A percentile compares a stretch with the other conserved stretches of the same genome.
Conservation (phyloP, 768 basidiomycete species). For the Agrocybe pediades region DNA sequence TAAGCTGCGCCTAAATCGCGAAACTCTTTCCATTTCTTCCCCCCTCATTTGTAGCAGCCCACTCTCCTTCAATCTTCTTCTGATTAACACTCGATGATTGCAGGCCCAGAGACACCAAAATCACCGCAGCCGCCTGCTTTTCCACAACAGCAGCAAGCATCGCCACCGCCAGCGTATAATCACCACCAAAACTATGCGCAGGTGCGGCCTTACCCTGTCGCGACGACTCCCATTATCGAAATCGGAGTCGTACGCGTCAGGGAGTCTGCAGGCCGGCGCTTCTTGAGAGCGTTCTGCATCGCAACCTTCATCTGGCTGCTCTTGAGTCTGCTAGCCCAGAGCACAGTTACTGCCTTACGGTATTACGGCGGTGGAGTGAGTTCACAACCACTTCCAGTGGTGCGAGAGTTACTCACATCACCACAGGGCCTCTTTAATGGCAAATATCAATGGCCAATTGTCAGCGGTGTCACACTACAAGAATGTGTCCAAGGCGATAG, state of each 20-base stretch:
- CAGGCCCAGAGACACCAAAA: neutral
- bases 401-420: neutral
- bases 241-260: neutral
- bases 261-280: constrained; percentile 3
- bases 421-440: too few species aligned
- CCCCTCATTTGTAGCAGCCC: too few species aligned
- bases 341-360: neutral
- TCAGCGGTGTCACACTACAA: neutral
- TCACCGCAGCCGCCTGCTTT: neutral
- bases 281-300: constrained; percentile 2
- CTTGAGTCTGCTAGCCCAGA: neutral
- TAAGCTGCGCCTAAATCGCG: too few species aligned
- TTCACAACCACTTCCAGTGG: neutral
- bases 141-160: neutral
- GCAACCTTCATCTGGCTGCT: constrained; percentile 8
- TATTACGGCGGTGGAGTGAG: neutral
- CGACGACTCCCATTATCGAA: neutral
- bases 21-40: too few species aligned
- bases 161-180: neutral
- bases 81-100: neutral
- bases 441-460: neutral
- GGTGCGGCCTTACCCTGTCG: neutral
- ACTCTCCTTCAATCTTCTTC: neutral
- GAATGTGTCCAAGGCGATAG: neutral
- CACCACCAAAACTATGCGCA: neutral